Percentiles rank a stretch among this genome's conserved stretches.
phyloP scores from a whole-genome alignment of 176 grass and related monocot genomes.

The Phoenix dactylifera region DNA sequence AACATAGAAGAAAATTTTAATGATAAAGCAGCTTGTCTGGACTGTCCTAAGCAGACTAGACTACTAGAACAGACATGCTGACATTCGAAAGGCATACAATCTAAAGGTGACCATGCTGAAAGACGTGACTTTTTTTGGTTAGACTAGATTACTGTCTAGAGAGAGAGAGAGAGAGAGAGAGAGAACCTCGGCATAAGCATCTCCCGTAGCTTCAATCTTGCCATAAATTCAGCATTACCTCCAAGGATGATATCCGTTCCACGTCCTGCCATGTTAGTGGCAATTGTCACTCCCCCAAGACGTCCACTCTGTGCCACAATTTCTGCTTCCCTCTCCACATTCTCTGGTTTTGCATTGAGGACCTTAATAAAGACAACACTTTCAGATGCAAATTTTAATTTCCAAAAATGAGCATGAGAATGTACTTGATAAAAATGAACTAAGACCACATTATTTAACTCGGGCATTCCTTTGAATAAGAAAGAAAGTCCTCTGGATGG shows the following conservation, averaged over 20 bases:
- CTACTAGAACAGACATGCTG: background rate
- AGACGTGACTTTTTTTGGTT: too few species aligned
- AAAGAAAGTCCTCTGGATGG: too few species aligned
- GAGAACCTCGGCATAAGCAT: constrained; percentile 85
- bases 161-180: background rate
- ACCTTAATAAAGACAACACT: constrained; percentile 46
- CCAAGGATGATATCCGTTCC: constrained; percentile 99
- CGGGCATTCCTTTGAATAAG: too few species aligned
- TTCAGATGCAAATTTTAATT: constrained; percentile 5
- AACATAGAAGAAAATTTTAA: too few species aligned
- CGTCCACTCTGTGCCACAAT: constrained; percentile 97
- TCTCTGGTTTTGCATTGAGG: constrained; percentile 96
- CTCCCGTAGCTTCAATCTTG: constrained; percentile 86
- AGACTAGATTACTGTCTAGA: too few species aligned
- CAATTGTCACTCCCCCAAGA: constrained; percentile 86
- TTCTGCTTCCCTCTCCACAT: constrained; percentile 96
- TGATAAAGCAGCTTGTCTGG: too few species aligned
- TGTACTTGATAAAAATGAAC: background rate
- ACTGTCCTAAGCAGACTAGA: background rate
- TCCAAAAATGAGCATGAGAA: background rate
- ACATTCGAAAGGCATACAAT: too few species aligned
- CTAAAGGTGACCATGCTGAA: too few species aligned
- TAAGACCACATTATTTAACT: too few species aligned
- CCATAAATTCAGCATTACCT: constrained; percentile 98
- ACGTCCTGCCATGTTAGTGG: constrained; percentile 95